Base-by-base conservation (phyloP, 2,329 filamentous ascomycete genomes). In the Aspergillus sp. region DNA sequence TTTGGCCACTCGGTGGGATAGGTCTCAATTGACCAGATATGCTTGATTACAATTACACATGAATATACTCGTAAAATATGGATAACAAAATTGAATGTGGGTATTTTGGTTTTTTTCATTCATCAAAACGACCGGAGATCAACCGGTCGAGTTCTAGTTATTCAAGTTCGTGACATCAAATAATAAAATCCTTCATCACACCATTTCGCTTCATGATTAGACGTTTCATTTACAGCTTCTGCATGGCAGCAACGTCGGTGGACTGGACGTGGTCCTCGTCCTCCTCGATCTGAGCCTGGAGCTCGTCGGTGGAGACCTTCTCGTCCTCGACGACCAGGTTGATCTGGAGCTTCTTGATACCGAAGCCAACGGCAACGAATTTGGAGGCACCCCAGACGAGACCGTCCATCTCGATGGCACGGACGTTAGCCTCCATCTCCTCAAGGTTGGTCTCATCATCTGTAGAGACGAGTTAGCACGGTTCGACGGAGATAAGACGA, bases 331-430 rank as follows among this genome's bases (percentile, higher is more conserved):
- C 84, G 71, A 98, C 92, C 70, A 98, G 81, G 89, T 91, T 98
- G 85, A 99, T 96, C 87, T 98, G 94, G 66, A 99, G 88, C 87
- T 98, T 98, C 86, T 91, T 95, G 85, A 99, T 96, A 85, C 95
- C 95, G 85, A 91, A 99, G 74, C 93, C 94, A 72, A 99, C 89
- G 68, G 93, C 79, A 55, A 96, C 89, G 67, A 96, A 84, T 85
- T 95, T 91, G 78, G 90, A 93, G 67, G 84, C 87, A 87, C 94
- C 94, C 95, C 95, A 99, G 66, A 96, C 88, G 64, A 99, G 91
- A 82, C 95, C 95, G 53, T 98, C 94, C 85, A 90, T 87, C 81
- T 94, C 87, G 70, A 98, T 94, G 68, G 82, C 80, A 73, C 92
- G 90, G 70, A 98, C 93, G 66, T 88, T 83, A 32, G 80, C 84